Conservation (phyloP, 2,329 filamentous ascomycete species). For the Chaetomiaceae sp. region DNA sequence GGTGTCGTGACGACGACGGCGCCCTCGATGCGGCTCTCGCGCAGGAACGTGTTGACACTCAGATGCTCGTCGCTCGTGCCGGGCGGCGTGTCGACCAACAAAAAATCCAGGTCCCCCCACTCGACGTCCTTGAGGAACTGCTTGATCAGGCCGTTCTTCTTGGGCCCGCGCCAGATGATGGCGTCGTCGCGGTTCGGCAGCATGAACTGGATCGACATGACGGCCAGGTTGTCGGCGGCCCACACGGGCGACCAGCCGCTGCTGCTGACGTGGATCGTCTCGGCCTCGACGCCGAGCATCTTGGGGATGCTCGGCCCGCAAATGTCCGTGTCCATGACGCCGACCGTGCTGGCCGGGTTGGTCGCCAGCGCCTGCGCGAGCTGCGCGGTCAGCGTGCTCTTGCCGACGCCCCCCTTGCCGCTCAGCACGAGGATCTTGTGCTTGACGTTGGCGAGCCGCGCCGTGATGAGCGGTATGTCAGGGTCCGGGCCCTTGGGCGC, state of each 20-base stretch:
- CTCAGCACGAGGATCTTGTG: conserved; percentile 93
- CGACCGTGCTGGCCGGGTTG: conserved; percentile 73
- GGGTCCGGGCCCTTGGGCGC: conserved; percentile 94
- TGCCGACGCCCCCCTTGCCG: conserved; percentile 90
- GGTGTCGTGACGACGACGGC: conserved; percentile 92
- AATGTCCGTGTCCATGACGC: conserved; percentile 97
- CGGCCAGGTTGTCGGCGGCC: conserved; percentile 87
- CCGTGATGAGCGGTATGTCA: conserved; percentile 82
- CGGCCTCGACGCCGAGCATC: conserved; percentile 95
- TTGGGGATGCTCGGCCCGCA: conserved; percentile 95
- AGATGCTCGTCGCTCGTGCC: conserved; percentile 95
- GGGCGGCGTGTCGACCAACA: conserved; percentile 92
- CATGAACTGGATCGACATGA: conserved; percentile 99
- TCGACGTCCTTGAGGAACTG: conserved; percentile 97
- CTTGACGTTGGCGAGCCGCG: conserved; percentile 71
- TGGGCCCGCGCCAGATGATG: conserved; percentile 94
- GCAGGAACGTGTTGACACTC: conserved; percentile 85
- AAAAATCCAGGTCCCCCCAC: conserved; percentile 91
- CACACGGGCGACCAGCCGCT: conserved; percentile 93
- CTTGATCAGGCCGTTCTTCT: conserved; percentile 98
- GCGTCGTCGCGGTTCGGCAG: conserved; percentile 89
- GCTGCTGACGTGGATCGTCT: conserved; percentile 87
- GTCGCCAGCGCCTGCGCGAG: conserved; percentile 84
- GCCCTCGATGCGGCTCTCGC: conserved; percentile 87
- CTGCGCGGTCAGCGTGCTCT: conserved; percentile 87